phyloP scores from a whole-genome alignment of 2,329 filamentous ascomycete genomes.

The Rhexocercosporidium sp. region DNA sequence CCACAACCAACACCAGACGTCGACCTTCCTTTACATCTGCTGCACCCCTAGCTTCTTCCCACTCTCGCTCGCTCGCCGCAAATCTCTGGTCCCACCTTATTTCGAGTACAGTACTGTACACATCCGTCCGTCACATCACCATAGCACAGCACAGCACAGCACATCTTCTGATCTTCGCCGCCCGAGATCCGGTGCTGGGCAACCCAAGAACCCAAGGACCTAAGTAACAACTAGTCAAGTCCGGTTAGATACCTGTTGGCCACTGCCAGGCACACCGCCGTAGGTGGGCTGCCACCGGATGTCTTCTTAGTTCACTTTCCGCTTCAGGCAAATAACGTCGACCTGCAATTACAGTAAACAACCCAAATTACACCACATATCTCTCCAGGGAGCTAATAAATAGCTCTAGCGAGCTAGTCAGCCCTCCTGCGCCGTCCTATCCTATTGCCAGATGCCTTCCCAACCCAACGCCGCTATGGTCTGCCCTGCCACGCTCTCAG shows the following conservation, averaged over 20 bases:
- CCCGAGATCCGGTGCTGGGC: background rate
- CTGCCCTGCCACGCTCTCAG: constrained; percentile 7
- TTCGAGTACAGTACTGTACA: constrained; percentile 11
- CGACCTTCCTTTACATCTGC: too few species aligned
- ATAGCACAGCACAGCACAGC: background rate
- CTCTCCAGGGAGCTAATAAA: background rate
- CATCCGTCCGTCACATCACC: constrained; percentile 1
- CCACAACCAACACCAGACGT: too few species aligned
- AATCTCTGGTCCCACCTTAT: constrained; percentile 1
- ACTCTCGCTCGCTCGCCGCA: background rate
- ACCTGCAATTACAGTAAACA: constrained; percentile 1
- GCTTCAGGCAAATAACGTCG: constrained; percentile 2
- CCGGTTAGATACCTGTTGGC: background rate
- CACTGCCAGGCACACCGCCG: background rate
- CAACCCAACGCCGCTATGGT: constrained; percentile 2
- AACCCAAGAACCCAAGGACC: background rate
- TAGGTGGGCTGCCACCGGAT: background rate
- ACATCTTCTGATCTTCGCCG: constrained; percentile 9
- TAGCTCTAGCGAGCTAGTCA: background rate
- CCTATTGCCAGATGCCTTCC: background rate
- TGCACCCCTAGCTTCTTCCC: background rate
- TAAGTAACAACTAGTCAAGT: background rate
- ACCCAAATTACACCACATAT: background rate
- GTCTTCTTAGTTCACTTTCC: background rate
- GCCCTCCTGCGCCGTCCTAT: background rate